Evolutionary conservation across 768 basidiomycete species (phyloP).

Genomic region (Tylopilus sp.): DNA sequence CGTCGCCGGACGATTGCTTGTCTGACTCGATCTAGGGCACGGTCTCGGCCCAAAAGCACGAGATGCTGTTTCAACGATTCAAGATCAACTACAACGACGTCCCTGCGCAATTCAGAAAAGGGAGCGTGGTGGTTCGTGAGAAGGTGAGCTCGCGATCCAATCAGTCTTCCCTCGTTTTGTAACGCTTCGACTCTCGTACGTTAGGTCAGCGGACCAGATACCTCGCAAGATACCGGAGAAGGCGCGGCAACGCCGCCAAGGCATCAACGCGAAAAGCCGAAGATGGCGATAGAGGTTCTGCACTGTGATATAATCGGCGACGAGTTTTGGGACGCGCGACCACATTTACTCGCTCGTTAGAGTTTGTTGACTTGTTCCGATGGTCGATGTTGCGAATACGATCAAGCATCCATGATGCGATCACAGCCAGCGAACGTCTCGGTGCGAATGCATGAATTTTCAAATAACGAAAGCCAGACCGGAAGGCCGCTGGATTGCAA

Average conservation of each 20-base stretch:
- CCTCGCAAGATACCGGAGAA: neutral
- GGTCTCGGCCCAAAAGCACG: conserved; percentile 84
- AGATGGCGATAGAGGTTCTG: conserved; percentile 51
- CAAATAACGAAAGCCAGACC: no score
- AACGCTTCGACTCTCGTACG: neutral
- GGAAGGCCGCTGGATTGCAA: no score
- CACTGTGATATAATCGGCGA: conserved; percentile 86
- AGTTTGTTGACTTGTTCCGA: no score
- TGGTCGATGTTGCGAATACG: neutral
- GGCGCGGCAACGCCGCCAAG: conserved; percentile 9
- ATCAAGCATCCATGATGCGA: neutral
- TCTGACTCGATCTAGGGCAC: conserved; percentile 62
- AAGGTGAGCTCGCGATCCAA: conserved; percentile 37
- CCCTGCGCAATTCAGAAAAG: conserved; percentile 73
- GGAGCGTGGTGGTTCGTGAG: conserved; percentile 76
- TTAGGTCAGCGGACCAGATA: conserved; percentile 10
- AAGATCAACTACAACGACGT: conserved; percentile 85
- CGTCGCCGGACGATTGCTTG: neutral
- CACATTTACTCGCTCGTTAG: conserved; percentile 43
- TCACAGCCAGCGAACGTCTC: neutral
- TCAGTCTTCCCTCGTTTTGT: neutral
- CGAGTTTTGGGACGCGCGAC: conserved; percentile 70
- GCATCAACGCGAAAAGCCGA: conserved; percentile 33
- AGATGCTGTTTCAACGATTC: conserved; percentile 81
- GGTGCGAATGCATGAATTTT: no score